Base-by-base conservation (phyloP, 257 asterid genomes). In the Hygrophila difformis region DNA sequence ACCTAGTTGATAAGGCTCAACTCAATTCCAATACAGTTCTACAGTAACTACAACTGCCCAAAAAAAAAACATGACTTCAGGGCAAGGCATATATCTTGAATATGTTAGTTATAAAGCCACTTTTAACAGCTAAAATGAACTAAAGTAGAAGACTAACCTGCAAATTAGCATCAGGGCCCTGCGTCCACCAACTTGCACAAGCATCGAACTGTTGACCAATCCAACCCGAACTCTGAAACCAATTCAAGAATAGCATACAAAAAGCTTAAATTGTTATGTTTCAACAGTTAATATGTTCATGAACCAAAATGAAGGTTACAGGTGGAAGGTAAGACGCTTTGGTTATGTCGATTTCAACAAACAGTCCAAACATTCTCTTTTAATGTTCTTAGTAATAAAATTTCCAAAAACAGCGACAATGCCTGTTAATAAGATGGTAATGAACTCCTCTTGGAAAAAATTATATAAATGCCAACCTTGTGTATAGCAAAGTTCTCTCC, bases 141-240 rank as follows among this genome's bases (percentile, higher is more conserved):
- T 9, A 33, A 33, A 10, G 10, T 1, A 33, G 8, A 33, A 33
- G 3, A 33, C 78, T 77, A 74, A 91, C 99, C 95, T 91, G 99
- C 77, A 91, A 64, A 55, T 47, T 71, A 57, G 72, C 67, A 80
- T 86, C 87, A 56, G 96, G 99, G 49, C 99, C 99, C 55, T 91
- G 99, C 5, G 99, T 91, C 96, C 99, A 91, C 96, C 99, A 91
- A 75, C 99, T 91, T 47, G 99, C 95, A 78, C 95, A 86, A 48
- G 83, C 99, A 82, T 91, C 99, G 69, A 91, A 91, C 66, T 78
- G 89, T 66, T 82, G 85, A 72, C 77, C 70, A 33, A 86, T 78
- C 60, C 50, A 60, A 66, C 63, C 66, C 33, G 12, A 47, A 56
- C 62, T 46, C 77, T 73, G 70, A 65, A 62, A 75, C 67, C 63